phyloP scores from a whole-genome alignment of 805 yeast species.

The Spathaspora passalidarum region DNA sequence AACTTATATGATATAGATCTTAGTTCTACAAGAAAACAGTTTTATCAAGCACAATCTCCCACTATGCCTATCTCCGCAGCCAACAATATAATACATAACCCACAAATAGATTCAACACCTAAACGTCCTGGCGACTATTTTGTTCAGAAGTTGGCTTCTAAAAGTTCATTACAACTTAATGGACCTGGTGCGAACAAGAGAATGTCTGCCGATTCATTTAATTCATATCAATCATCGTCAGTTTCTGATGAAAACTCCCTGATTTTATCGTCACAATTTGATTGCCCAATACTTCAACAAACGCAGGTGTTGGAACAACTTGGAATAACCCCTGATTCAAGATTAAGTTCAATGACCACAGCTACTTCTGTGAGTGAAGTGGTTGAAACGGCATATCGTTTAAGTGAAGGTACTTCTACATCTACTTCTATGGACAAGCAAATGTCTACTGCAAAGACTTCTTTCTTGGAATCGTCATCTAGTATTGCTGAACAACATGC shows the following conservation, averaged over 20 bases:
- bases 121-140: conserved; percentile 43
- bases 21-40: neutral
- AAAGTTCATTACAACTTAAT: conserved; percentile 10
- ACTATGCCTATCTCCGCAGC: neutral
- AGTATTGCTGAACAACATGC: neutral
- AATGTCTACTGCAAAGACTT: neutral
- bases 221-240: conserved; percentile 26
- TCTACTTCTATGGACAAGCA: neutral
- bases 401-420: neutral
- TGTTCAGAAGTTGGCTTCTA: conserved; percentile 24
- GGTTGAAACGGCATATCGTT: no score
- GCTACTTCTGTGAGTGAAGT: conserved; percentile 8
- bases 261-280: conserved; percentile 32
- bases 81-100: neutral
- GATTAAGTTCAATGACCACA: conserved; percentile 36
- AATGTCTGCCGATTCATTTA: conserved; percentile 29
- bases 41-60: neutral
- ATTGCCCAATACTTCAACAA: conserved; percentile 14
- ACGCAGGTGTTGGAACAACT: neutral
- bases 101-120: neutral
- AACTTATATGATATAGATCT: neutral
- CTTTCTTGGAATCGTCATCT: neutral
- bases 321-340: conserved; percentile 20
- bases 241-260: conserved; percentile 34
- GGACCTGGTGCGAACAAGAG: conserved; percentile 17